phyloP scores from a whole-genome alignment of 305 asterid species.

The Caryopteris hybrid region DNA sequence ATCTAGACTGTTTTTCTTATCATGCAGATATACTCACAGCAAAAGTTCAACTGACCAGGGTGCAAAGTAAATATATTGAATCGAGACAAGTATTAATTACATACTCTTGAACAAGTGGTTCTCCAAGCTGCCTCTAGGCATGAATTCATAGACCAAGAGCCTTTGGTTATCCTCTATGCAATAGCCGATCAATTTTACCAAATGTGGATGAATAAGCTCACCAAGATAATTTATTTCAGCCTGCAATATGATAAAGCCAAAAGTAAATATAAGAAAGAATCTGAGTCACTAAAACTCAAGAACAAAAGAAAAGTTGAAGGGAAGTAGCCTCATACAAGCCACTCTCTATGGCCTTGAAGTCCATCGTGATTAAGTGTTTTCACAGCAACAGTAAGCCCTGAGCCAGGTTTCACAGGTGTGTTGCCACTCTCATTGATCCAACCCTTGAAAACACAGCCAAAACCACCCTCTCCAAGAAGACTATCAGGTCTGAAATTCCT shows the following conservation, averaged over 20 bases:
- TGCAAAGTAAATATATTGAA: not conserved
- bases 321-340: constrained; percentile 54
- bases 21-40: not conserved
- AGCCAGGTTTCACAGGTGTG: constrained; percentile 65
- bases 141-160: constrained; percentile 64
- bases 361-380: constrained; percentile 81
- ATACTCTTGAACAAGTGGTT: constrained; percentile 71
- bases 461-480: constrained; percentile 87
- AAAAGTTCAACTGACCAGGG: not conserved
- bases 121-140: constrained; percentile 78
- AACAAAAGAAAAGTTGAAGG: not conserved
- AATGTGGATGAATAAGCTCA: constrained; percentile 57
- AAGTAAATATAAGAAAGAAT: not conserved
- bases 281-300: constrained; percentile 1
- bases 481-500: constrained; percentile 66
- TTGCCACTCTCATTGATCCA: constrained; percentile 67
- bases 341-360: constrained; percentile 90
- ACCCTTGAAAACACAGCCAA: constrained; percentile 87
- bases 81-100: constrained; percentile 6
- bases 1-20: not conserved
- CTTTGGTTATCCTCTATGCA: constrained; percentile 70
- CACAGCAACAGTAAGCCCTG: constrained; percentile 80
- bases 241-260: constrained; percentile 28
- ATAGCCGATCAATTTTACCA: constrained; percentile 68
- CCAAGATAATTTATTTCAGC: constrained; percentile 70